Percentiles rank a stretch among this genome's conserved stretches.
phyloP scores from a whole-genome alignment of 805 yeast species.

The Lipomyces mesembrius region DNA sequence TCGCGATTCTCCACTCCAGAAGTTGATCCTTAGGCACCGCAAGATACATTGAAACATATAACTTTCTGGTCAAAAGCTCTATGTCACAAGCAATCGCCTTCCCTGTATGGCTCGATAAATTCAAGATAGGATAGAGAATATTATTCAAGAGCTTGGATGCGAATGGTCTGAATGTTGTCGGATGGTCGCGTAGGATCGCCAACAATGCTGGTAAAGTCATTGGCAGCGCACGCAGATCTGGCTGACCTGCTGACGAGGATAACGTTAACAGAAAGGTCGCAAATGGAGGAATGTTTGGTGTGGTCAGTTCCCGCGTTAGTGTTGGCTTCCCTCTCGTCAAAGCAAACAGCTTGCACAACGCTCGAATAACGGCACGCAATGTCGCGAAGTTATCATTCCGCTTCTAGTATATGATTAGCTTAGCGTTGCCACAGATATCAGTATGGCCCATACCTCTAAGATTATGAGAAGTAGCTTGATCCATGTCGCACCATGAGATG shows the following conservation, averaged over 20 bases:
- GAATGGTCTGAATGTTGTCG: constrained; percentile 31
- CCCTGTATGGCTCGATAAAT: constrained; percentile 6
- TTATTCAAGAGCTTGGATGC: constrained; percentile 12
- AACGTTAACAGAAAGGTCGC: constrained; percentile 13
- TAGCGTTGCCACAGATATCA: background rate
- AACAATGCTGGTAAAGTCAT: constrained; percentile 26
- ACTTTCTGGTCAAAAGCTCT: constrained; percentile 22
- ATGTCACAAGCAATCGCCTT: constrained; percentile 9
- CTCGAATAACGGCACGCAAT: constrained; percentile 4
- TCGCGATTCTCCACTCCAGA: constrained; percentile 27
- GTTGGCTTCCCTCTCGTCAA: constrained; percentile 28
- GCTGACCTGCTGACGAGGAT: constrained; percentile 2
- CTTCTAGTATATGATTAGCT: constrained; percentile 17
- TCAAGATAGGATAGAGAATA: constrained; percentile 26
- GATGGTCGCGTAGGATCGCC: constrained; percentile 14
- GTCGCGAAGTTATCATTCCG: constrained; percentile 2
- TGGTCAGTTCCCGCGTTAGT: constrained; percentile 28
- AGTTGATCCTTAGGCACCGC: constrained; percentile 26
- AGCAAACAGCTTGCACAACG: constrained; percentile 17
- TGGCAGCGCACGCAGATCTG: constrained; percentile 5
- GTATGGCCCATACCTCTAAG: constrained; percentile 17
- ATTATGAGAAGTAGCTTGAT: constrained; percentile 23
- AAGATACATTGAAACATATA: constrained; percentile 20
- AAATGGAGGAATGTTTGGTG: constrained; percentile 32
- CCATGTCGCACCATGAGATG: constrained; percentile 35